These are phyloP conservation scores for Torulaspora microellipsoides DNA, from an alignment of 805 yeast genomes.

Conservation along the genomic window DNA sequence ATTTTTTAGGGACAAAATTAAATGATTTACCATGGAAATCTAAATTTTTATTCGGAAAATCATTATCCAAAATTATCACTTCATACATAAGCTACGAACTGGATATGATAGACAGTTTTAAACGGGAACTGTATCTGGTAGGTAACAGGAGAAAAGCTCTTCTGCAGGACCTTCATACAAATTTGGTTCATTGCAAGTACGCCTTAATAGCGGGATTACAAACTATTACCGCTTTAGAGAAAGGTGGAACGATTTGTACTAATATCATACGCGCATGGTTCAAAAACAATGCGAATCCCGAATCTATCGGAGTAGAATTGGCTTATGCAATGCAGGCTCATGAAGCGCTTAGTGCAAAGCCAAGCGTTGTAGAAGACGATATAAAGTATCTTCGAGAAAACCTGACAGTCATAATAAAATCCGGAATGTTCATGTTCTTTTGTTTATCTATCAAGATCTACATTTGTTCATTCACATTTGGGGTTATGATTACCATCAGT, in stretches of 20 bases:
- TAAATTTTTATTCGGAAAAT: conserved; percentile 2
- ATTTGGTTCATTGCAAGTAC: background rate
- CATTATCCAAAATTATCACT: conserved; percentile 1
- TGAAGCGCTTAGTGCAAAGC: background rate
- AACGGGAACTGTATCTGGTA: background rate
- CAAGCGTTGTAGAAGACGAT: conserved; percentile 2
- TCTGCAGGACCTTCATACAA: too few species aligned
- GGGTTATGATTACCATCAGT: conserved; percentile 10
- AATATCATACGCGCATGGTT: too few species aligned
- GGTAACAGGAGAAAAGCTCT: too few species aligned
- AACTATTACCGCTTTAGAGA: background rate
- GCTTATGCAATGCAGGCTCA: conserved; percentile 3
- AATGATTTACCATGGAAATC: conserved; percentile 1
- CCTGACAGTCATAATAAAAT: conserved; percentile 6
- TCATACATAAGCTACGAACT: conserved; percentile 5
- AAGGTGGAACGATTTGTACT: too few species aligned
- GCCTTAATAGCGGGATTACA: conserved; percentile 3
- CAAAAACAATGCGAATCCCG: background rate
- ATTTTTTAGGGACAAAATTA: background rate
- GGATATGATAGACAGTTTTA: background rate
- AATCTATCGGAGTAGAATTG: background rate
- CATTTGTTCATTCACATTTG: conserved; percentile 10
- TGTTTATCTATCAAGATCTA: conserved; percentile 10
- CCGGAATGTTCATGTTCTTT: conserved; percentile 12
- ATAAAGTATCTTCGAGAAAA: conserved; percentile 11